phyloP scores from a whole-genome alignment of 1,284 basidiomycete genomes.

The Lentinula novae-zelandiae region DNA sequence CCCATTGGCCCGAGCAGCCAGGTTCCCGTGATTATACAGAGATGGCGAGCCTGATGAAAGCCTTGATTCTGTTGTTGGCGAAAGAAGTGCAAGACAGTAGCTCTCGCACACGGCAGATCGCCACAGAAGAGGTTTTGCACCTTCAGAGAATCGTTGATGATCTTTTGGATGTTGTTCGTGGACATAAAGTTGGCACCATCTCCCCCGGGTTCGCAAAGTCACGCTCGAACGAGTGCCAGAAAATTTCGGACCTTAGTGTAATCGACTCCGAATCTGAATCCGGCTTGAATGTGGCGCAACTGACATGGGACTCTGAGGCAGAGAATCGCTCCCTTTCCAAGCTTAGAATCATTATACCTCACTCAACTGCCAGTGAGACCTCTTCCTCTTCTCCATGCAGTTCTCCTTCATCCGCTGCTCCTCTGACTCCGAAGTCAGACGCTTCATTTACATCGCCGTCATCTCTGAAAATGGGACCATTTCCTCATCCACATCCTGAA shows the following conservation, averaged over 20 bases:
- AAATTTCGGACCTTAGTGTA: background rate
- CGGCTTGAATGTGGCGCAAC: background rate
- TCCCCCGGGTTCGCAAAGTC: background rate
- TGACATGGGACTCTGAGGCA: background rate
- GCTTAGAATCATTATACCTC: slow-evolving; percentile 14
- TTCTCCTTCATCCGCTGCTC: slow-evolving; percentile 13
- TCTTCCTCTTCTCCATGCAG: slow-evolving; percentile 9
- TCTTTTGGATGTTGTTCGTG: background rate
- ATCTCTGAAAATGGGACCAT: background rate
- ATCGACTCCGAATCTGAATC: background rate
- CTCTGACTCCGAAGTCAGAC: slow-evolving; percentile 8
- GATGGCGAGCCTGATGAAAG: slow-evolving; percentile 51
- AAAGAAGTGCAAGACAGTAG: slow-evolving; percentile 60
- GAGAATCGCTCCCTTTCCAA: background rate
- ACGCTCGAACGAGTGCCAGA: background rate
- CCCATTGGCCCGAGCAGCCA: slow-evolving; percentile 65
- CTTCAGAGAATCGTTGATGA: background rate
- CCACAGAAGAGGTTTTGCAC: slow-evolving; percentile 20
- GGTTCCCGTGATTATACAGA: slow-evolving; percentile 61
- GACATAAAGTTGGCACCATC: background rate
- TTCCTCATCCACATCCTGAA: background rate
- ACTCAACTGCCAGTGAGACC: background rate
- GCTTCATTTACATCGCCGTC: slow-evolving; percentile 1
- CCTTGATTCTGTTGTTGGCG: slow-evolving; percentile 53
- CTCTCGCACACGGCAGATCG: slow-evolving; percentile 14